Evolutionary conservation across 73 alveolate genomes (phyloP).

Genomic region (Chromera velia): DNA sequence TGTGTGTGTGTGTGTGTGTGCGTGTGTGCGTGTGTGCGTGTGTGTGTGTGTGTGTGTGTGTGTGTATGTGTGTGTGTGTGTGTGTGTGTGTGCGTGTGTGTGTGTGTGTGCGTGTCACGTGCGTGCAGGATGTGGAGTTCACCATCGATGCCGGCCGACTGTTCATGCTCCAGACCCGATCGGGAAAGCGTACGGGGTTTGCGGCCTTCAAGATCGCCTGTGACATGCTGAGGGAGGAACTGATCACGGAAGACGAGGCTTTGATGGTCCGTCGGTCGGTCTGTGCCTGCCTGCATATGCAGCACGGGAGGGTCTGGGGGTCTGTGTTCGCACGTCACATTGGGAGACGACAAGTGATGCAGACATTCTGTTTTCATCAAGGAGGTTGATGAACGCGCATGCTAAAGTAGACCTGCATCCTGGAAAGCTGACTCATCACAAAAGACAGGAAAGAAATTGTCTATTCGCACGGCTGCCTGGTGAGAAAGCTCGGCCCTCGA

Average conservation of each 20-base stretch:
- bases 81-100: background rate
- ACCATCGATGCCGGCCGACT: constrained; percentile 65
- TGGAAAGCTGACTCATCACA: too few relatives aligned
- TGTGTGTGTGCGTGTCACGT: background rate
- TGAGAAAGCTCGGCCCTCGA: too few relatives aligned
- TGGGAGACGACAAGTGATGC: too few relatives aligned
- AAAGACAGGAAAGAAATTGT: too few relatives aligned
- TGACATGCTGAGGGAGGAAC: constrained; percentile 64
- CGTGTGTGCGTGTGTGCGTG: background rate
- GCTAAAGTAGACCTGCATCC: too few relatives aligned
- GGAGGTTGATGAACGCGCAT: too few relatives aligned
- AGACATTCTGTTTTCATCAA: too few relatives aligned
- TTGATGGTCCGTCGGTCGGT: constrained; percentile 14
- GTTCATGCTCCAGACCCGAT: constrained; percentile 61
- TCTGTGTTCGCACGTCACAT: too few relatives aligned
- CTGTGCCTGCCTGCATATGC: too few relatives aligned
- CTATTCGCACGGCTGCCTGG: too few relatives aligned
- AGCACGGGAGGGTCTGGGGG: too few relatives aligned
- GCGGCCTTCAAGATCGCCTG: constrained; percentile 67
- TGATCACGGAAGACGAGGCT: constrained; percentile 55
- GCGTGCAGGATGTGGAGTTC: constrained; percentile 69
- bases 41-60: background rate
- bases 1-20: too few relatives aligned
- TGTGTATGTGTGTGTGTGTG: background rate
- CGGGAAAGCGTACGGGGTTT: constrained; percentile 65